Percentiles rank a stretch among this genome's conserved stretches.
Evolutionary conservation across 176 grass and related monocot genomes (phyloP).

Genomic region (Carex littledalei): DNA sequence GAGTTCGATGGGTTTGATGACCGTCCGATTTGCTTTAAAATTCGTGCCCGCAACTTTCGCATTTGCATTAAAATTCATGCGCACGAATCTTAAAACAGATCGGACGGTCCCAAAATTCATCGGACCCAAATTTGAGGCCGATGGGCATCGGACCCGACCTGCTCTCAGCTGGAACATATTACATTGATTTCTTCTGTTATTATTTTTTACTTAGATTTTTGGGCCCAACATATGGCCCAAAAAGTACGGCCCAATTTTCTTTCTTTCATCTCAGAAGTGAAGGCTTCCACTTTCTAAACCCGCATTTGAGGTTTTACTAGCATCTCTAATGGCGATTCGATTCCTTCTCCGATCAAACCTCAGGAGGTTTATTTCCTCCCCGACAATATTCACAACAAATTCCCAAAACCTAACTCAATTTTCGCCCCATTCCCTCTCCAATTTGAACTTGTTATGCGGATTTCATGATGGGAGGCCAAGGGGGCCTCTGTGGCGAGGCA

Average conservation of each 20-base stretch:
- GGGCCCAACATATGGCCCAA: not conserved
- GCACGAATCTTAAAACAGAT: too few species aligned
- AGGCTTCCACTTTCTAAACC: not conserved
- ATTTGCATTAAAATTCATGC: too few species aligned
- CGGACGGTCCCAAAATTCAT: too few species aligned
- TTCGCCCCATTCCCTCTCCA: not conserved
- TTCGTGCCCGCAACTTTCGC: too few species aligned
- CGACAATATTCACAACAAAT: conserved; percentile 4
- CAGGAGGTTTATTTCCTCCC: not conserved
- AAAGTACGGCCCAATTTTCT: not conserved
- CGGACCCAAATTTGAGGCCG: too few species aligned
- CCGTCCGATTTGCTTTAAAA: too few species aligned
- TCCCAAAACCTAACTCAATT: not conserved
- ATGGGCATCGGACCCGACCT: too few species aligned
- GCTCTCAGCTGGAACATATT: too few species aligned
- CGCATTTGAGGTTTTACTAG: conserved; percentile 5
- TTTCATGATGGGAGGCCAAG: conserved; percentile 85
- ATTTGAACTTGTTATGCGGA: conserved; percentile 15
- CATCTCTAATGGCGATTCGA: conserved; percentile 30
- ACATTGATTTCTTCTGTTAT: too few species aligned
- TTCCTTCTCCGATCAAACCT: conserved; percentile 11
- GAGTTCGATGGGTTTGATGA: too few species aligned
- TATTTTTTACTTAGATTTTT: too few species aligned
- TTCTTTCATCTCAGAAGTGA: not conserved
- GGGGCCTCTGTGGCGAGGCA: conserved; percentile 87